A percentile compares a stretch with the other conserved stretches of the same genome.
Conservation (phyloP, 1,139 yeast species). For the Debaryomyces subglobosus region DNA sequence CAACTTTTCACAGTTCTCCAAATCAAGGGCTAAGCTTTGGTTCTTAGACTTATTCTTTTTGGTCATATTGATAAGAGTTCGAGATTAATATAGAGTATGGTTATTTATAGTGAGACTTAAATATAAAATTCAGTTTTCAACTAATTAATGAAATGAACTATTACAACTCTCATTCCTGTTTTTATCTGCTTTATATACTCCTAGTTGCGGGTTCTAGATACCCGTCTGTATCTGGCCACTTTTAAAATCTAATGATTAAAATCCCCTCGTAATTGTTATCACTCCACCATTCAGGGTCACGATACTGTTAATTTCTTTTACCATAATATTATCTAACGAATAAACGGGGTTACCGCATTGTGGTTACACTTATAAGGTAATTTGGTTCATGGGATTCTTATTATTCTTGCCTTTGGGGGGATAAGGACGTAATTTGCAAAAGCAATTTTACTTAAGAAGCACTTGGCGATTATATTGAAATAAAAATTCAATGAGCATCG, state of each 20-base stretch:
- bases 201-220: background rate
- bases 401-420: background rate
- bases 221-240: background rate
- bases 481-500: slow-evolving; percentile 9
- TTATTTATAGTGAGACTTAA: slow-evolving; percentile 1
- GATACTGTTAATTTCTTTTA: slow-evolving; percentile 11
- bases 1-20: slow-evolving; percentile 43
- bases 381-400: background rate
- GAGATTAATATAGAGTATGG: background rate
- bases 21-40: slow-evolving; percentile 32
- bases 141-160: background rate
- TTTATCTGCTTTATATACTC: background rate
- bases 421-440: background rate
- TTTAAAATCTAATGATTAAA: slow-evolving; percentile 2
- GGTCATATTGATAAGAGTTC: slow-evolving; percentile 14
- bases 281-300: slow-evolving; percentile 13
- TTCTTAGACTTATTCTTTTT: slow-evolving; percentile 32
- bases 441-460: background rate
- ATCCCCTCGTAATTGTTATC: slow-evolving; percentile 10
- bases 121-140: background rate
- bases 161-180: background rate
- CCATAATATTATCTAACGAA: slow-evolving; percentile 1
- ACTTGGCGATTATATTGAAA: background rate
- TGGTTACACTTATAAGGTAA: background rate
- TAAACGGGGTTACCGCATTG: slow-evolving; percentile 1